phyloP scores from a whole-genome alignment of 768 basidiomycete genomes.

The Suillus subalutaceus region DNA sequence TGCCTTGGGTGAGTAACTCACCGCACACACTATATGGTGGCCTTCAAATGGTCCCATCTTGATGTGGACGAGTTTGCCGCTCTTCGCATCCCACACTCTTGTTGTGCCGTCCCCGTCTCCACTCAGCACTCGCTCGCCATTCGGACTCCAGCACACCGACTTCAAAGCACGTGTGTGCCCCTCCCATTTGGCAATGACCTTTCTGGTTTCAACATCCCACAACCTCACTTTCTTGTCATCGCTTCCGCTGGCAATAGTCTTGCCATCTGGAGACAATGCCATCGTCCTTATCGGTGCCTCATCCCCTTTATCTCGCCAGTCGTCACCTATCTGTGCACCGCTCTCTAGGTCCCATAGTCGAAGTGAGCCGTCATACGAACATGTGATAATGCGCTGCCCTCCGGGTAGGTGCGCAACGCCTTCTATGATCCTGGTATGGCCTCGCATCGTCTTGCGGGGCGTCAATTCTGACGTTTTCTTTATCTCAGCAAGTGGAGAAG shows the following conservation, averaged over 20 bases:
- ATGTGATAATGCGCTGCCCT: constrained; percentile 11
- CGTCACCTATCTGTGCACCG: constrained; percentile 28
- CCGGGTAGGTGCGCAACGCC: neutral
- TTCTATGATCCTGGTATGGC: neutral
- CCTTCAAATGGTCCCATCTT: too few species aligned
- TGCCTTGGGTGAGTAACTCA: neutral
- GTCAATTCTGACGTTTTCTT: neutral
- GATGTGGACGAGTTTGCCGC: too few species aligned
- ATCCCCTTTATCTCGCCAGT: constrained; percentile 12
- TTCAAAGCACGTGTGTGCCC: too few species aligned
- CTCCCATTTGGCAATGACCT: too few species aligned
- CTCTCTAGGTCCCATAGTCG: constrained; percentile 15
- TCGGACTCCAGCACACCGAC: too few species aligned
- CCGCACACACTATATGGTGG: neutral
- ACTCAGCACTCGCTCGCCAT: too few species aligned
- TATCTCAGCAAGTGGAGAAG: neutral
- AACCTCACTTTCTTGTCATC: too few species aligned
- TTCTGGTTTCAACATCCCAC: too few species aligned
- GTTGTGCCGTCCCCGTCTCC: neutral
- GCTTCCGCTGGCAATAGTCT: too few species aligned
- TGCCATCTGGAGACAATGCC: neutral
- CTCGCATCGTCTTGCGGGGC: neutral
- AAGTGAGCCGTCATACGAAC: constrained; percentile 13
- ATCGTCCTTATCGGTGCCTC: too few species aligned
- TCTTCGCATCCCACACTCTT: neutral